Conservation (phyloP, 2,329 filamentous ascomycete species). For the Eutypella sp. region DNA sequence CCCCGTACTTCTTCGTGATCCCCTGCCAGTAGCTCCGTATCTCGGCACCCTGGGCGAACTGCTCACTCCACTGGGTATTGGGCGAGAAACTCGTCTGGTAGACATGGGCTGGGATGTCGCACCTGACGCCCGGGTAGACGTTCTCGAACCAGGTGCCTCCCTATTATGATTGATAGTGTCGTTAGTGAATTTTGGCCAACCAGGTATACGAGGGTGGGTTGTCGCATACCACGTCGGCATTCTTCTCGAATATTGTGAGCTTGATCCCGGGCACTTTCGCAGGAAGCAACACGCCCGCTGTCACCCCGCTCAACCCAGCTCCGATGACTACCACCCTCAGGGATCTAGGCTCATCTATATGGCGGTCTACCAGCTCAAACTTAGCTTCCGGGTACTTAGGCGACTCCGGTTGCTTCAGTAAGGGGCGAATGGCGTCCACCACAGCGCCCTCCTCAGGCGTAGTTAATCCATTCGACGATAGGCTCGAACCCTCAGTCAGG, state of each 20-base stretch:
- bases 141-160: conserved; percentile 53
- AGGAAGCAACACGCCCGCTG: conserved; percentile 61
- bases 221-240: conserved; percentile 55
- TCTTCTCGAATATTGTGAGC: conserved; percentile 64
- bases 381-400: conserved; percentile 10
- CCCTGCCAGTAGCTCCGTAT: conserved; percentile 63
- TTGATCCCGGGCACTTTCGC: conserved; percentile 64
- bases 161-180: conserved; percentile 15
- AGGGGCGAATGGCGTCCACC: conserved; percentile 4
- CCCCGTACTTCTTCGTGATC: conserved; percentile 57
- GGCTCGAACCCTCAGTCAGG: not conserved
- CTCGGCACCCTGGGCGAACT: conserved; percentile 62
- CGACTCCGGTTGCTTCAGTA: conserved; percentile 7
- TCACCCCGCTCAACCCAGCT: conserved; percentile 58
- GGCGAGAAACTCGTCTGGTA: conserved; percentile 66
- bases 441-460: conserved; percentile 4
- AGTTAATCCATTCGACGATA: conserved; percentile 7
- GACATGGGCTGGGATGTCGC: conserved; percentile 64
- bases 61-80: conserved; percentile 64
- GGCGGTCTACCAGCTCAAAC: conserved; percentile 29
- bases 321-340: conserved; percentile 58
- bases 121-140: conserved; percentile 59
- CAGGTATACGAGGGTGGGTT: not conserved
- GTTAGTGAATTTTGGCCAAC: conserved; percentile 1
- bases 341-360: conserved; percentile 42